phyloP scores from a whole-genome alignment of 257 asterid species.

The Nicotiana attenuata region DNA sequence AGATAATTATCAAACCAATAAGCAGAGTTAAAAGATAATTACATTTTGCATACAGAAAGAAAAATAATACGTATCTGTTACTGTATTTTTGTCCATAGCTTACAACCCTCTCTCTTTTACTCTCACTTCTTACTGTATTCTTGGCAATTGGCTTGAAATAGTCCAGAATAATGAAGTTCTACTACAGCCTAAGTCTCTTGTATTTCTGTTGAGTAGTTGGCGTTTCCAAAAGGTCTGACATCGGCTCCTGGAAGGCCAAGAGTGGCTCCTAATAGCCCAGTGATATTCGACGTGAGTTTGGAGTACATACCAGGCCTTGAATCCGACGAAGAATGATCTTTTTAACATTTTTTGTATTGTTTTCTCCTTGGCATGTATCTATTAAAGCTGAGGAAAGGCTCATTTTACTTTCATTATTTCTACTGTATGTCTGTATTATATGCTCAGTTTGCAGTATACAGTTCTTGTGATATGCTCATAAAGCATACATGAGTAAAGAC shows the following conservation, averaged over 20 bases:
- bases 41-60: neutral
- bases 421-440: neutral
- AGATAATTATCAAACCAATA: neutral
- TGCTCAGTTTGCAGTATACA: neutral
- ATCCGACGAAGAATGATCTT: constrained; percentile 43
- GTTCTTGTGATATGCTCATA: neutral
- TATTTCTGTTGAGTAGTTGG: constrained; percentile 47
- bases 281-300: constrained; percentile 79
- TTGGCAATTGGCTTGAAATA: constrained; percentile 4
- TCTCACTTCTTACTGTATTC: neutral
- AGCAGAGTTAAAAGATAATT: neutral
- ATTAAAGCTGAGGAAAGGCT: constrained; percentile 3
- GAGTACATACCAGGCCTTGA: constrained; percentile 92
- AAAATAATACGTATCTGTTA: neutral
- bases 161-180: neutral
- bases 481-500: neutral
- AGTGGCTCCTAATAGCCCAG: constrained; percentile 84
- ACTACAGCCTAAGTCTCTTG: neutral
- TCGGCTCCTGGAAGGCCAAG: constrained; percentile 99
- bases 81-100: neutral
- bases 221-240: constrained; percentile 83
- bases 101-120: neutral
- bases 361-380: neutral
- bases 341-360: neutral
- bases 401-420: neutral